Conservation (phyloP, 2,329 filamentous ascomycete genomes). For the Nothophaeocryptopus gaeumannii region DNA sequence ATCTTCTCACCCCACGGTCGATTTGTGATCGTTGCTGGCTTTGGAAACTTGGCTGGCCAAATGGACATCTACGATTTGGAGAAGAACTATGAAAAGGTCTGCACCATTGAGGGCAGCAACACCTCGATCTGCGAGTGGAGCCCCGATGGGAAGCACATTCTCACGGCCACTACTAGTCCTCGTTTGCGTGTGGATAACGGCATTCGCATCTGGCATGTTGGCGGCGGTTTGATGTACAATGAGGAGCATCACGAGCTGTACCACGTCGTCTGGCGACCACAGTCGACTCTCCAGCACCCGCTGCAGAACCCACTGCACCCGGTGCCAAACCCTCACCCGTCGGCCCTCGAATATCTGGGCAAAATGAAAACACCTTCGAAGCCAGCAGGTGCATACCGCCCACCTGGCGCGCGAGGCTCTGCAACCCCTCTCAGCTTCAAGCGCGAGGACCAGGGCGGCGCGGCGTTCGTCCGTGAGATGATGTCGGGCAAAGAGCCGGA, state of each 20-base stretch:
- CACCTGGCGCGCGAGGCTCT: conserved; percentile 85
- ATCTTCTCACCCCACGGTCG: conserved; percentile 89
- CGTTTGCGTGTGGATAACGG: conserved; percentile 95
- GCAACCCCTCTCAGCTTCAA: conserved; percentile 92
- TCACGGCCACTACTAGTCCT: conserved; percentile 96
- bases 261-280: conserved; percentile 80
- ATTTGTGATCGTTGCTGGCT: conserved; percentile 90
- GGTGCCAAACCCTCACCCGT: conserved; percentile 75
- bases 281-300: conserved; percentile 59
- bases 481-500: conserved; percentile 47
- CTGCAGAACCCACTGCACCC: conserved; percentile 69
- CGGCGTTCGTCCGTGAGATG: conserved; percentile 80
- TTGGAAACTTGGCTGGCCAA: conserved; percentile 94
- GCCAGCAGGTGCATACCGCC: conserved; percentile 93
- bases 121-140: conserved; percentile 97
- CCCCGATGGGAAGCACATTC: conserved; percentile 88
- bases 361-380: conserved; percentile 93
- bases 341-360: conserved; percentile 75
- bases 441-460: conserved; percentile 93
- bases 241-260: conserved; percentile 95
- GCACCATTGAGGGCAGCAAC: conserved; percentile 92
- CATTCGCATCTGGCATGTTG: conserved; percentile 90
- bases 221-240: conserved; percentile 86
- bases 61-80: conserved; percentile 97
- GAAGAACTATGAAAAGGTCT: conserved; percentile 88